Base-by-base conservation (phyloP, 208 protist genomes). In the Leptomonas pyrrhocoris region DNA sequence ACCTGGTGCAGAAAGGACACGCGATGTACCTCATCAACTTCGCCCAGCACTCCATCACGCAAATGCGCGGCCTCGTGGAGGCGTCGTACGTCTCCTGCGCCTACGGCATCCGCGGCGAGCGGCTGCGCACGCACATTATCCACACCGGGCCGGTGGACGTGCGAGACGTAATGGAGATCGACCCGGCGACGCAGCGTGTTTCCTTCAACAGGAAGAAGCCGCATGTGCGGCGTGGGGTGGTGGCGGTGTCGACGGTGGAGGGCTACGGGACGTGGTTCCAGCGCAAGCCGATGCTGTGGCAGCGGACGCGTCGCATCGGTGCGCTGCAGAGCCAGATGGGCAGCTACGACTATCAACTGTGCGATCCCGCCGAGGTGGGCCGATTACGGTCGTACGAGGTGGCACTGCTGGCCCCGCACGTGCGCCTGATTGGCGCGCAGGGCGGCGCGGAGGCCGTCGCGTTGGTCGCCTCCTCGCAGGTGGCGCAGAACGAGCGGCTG, bases 241-340 rank as follows among this genome's bases (percentile, higher is more conserved):
- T 96, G 61, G 92, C 87, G 15, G 67, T 94, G 40, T 94, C 87
- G 36, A 85, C 84, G 66, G 87, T 94, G 27, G 85, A 93, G 60
- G 89, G 89, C 15, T 94, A 94, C 68, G 89, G 87, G 56, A 92
- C 88, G 38, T 94, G 88, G 88, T 94, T 94, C 59, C 84, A 94
- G 75, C 88, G 92, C 28, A 92, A 92, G 75, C 84, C 87, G 38
- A 96, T 96, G 92, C 80, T 96, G 27, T 94, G 88, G 88, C 87
- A 94, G 74, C 92, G 92, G 19, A 90, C 89, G 2, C 79, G 92
- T 19, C 86, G 92, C 56, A 89, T 93, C 31, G 92, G 92, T 27
- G 92, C 89, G 5, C 58, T 96, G 79, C 89, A 94, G 74, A 85
- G 80, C 51, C 78, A 88, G 63, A 80, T 96, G 63, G 88, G 89